These are phyloP conservation scores for Volvox reticuliferus DNA, from an alignment of 139 green algal genomes.

Conservation along the genomic window DNA sequence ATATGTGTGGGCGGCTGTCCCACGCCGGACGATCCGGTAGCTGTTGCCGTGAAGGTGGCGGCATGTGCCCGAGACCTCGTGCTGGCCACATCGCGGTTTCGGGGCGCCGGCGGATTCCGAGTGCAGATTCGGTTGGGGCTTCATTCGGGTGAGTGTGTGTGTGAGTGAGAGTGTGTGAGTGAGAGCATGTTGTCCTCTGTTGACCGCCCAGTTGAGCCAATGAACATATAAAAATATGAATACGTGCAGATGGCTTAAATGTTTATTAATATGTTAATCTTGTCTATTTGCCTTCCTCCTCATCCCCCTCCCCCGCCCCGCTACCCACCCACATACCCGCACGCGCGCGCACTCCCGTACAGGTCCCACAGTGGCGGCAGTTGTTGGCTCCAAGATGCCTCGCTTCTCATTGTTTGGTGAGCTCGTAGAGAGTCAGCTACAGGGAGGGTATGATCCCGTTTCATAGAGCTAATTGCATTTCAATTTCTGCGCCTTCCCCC, in stretches of 20 bases:
- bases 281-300: background rate
- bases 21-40: constrained; percentile 15
- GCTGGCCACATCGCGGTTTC: constrained; percentile 14
- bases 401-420: constrained; percentile 38
- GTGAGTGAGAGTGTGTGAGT: background rate
- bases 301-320: too few relatives aligned
- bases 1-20: constrained; percentile 21
- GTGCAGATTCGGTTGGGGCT: constrained; percentile 29
- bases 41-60: constrained; percentile 1
- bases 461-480: too few relatives aligned
- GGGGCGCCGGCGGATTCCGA: background rate
- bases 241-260: too few relatives aligned
- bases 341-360: background rate
- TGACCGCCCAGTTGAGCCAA: too few relatives aligned
- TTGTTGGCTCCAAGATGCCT: constrained; percentile 32
- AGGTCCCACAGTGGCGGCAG: constrained; percentile 17
- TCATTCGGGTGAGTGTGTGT: constrained; percentile 17
- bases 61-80: constrained; percentile 17
- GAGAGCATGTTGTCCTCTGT: too few relatives aligned
- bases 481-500: too few relatives aligned
- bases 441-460: too few relatives aligned
- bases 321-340: too few relatives aligned
- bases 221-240: too few relatives aligned
- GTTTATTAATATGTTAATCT: background rate
- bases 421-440: too few relatives aligned